Evolutionary conservation across 371 early-diverging fungal genomes (phyloP), one percentile per base, ranked within the genome.

Genomic region (Dentiscutata heterogama): DNA sequence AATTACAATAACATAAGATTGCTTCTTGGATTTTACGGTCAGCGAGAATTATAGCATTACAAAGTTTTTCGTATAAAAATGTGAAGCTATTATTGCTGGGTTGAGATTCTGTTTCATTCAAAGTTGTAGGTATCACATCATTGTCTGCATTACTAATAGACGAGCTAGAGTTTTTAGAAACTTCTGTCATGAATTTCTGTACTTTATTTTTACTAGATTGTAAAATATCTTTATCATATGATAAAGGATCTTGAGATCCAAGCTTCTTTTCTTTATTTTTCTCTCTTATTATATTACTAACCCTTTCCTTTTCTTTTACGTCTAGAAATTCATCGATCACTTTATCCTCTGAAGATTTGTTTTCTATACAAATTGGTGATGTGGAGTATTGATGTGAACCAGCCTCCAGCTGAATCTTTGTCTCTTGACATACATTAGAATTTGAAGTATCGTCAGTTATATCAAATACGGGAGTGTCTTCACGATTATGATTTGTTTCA

Each of bases 31-130:
- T 39, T 6, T 3, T n/a, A 77, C 25, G 50, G 42, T 63, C 50
- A 77, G 78, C 78, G 63, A 77, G n/a, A 0, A 2, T n/a, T 2
- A 42, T 20, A 42, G 64, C 50, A 77, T 77, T 46, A 42, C 64
- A 42, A 77, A 77, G 78, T 63, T 77, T 77, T 63, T 77, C 64
- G 54, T 77, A 77, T 61, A 77, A 63, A 77, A 61, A 22, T 2
- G 64, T 14, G 29, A 74, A 74, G n/a, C n/a, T n/a, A n/a, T n/a
- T n/a, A n/a, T n/a, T n/a, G n/a, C n/a, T n/a, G n/a, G n/a, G n/a
- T n/a, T n/a, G n/a, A n/a, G n/a, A n/a, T n/a, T n/a, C n/a, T n/a
- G n/a, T n/a, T n/a, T n/a, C n/a, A n/a, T n/a, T n/a, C n/a, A n/a
- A n/a, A n/a, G n/a, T n/a, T n/a, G n/a, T n/a, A n/a, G n/a, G n/a